Evolutionary conservation across 1,284 basidiomycete genomes (phyloP).

Genomic region (Volvariella surrecta): DNA sequence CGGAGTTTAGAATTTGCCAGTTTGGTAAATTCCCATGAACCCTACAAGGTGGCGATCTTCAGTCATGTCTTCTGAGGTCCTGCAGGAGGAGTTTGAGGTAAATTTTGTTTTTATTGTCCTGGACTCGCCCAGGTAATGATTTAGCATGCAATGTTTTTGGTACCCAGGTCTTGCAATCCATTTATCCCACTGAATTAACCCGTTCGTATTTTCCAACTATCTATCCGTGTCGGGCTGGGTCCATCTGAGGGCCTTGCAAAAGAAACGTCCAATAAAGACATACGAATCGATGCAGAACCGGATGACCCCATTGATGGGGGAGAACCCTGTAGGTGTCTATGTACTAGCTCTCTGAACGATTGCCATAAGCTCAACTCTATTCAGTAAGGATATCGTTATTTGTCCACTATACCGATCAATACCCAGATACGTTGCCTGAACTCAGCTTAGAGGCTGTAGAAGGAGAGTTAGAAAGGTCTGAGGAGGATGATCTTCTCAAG

Average conservation of each 20-base stretch:
- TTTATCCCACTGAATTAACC: conserved; percentile 90
- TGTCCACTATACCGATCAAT: conserved; percentile 43
- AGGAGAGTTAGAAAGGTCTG: conserved; percentile 58
- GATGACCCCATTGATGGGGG: conserved; percentile 64
- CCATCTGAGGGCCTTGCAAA: conserved; percentile 43
- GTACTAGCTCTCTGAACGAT: conserved; percentile 11
- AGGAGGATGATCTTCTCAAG: conserved; percentile 45
- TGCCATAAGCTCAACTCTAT: conserved; percentile 11
- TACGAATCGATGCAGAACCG: conserved; percentile 85
- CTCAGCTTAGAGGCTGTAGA: conserved; percentile 62
- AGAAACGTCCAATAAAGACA: conserved; percentile 80
- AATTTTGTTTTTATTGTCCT: conserved; percentile 3
- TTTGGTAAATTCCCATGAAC: conserved; percentile 3
- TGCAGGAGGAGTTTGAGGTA: conserved; percentile 88
- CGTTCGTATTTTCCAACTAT: conserved; percentile 51
- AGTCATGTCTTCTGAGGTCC: conserved; percentile 49
- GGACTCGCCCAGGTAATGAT: neutral
- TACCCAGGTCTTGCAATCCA: conserved; percentile 83
- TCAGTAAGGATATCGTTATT: conserved; percentile 71
- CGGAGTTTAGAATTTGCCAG: conserved; percentile 2
- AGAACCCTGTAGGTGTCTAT: conserved; percentile 21
- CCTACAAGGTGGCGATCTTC: conserved; percentile 4
- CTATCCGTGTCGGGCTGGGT: conserved; percentile 14
- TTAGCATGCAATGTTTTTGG: conserved; percentile 7
- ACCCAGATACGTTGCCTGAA: conserved; percentile 61